These are phyloP conservation scores for Chamaecyparis obtusa DNA, from an alignment of 75 land plant genomes.

Conservation along the genomic window DNA sequence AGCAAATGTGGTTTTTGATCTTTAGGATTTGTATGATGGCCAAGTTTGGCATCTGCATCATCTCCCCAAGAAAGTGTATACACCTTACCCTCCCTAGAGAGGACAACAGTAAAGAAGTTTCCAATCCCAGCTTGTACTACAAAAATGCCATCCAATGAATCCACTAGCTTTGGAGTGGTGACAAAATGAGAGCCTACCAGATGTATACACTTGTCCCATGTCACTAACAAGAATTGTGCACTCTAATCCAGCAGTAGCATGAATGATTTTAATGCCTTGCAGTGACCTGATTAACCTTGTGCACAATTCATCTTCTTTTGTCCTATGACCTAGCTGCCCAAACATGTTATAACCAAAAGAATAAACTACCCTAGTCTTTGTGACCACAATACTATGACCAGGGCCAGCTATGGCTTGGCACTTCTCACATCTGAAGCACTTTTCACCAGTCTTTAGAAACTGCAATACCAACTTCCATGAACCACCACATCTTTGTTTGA, in stretches of 20 bases:
- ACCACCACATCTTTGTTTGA: too few species aligned
- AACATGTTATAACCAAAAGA: too few species aligned
- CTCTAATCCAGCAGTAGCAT: slow-evolving; percentile 81
- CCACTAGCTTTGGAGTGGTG: slow-evolving; percentile 64
- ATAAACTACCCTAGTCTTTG: slow-evolving; percentile 53
- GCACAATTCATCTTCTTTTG: slow-evolving; percentile 56
- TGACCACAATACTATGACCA: slow-evolving; percentile 82
- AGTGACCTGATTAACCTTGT: slow-evolving; percentile 76
- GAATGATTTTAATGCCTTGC: slow-evolving; percentile 69
- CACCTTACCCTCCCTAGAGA: slow-evolving; percentile 82
- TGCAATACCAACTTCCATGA: too few species aligned
- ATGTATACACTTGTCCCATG: too few species aligned
- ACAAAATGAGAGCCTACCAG: too few species aligned
- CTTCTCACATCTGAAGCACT: slow-evolving; percentile 59
- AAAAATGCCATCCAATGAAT: slow-evolving; percentile 72
- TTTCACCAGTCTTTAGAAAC: too few species aligned
- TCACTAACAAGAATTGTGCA: too few species aligned
- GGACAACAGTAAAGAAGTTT: slow-evolving; percentile 78
- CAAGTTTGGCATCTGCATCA: too few species aligned
- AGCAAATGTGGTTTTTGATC: too few species aligned
- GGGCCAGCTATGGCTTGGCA: slow-evolving; percentile 86
- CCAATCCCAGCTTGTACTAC: slow-evolving; percentile 89
- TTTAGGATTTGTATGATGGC: too few species aligned
- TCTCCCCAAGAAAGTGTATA: too few species aligned
- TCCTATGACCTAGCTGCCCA: slow-evolving; percentile 91